Evolutionary conservation across 139 green algal species (phyloP).

Genomic region (Diplosphaera chodatii): DNA sequence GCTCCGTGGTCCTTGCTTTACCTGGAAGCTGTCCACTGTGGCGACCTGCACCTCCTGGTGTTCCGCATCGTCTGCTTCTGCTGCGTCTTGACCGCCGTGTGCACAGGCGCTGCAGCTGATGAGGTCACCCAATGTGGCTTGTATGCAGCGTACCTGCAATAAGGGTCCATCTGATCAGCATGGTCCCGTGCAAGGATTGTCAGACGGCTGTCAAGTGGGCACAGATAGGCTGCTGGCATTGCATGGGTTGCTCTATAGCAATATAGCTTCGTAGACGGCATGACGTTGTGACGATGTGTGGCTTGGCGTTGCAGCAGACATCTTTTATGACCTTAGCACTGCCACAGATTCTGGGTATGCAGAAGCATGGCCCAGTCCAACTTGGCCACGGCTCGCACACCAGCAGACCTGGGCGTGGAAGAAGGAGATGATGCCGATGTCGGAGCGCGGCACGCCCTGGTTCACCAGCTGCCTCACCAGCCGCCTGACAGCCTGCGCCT

Average conservation of each 20-base stretch:
- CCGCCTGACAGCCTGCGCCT: slow-evolving; percentile 30
- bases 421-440: slow-evolving; percentile 76
- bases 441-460: slow-evolving; percentile 9
- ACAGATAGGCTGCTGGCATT: too few relatives aligned
- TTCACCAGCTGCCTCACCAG: slow-evolving; percentile 25
- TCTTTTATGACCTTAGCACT: too few relatives aligned
- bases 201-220: too few relatives aligned
- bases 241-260: too few relatives aligned
- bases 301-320: too few relatives aligned
- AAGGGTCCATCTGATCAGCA: too few relatives aligned
- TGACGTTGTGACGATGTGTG: too few relatives aligned
- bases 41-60: slow-evolving; percentile 40
- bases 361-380: too few relatives aligned
- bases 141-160: background rate
- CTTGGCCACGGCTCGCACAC: too few relatives aligned
- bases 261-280: too few relatives aligned
- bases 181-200: too few relatives aligned
- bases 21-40: slow-evolving; percentile 84
- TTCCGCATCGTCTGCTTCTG: background rate
- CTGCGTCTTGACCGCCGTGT: background rate
- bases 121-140: background rate
- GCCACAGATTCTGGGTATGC: too few relatives aligned
- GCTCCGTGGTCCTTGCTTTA: background rate
- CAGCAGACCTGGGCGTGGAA: slow-evolving; percentile 57
- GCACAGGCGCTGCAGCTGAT: background rate